phyloP scores from a whole-genome alignment of 2,329 filamentous ascomycete species.

The Neofusicoccum kwambonambiense region DNA sequence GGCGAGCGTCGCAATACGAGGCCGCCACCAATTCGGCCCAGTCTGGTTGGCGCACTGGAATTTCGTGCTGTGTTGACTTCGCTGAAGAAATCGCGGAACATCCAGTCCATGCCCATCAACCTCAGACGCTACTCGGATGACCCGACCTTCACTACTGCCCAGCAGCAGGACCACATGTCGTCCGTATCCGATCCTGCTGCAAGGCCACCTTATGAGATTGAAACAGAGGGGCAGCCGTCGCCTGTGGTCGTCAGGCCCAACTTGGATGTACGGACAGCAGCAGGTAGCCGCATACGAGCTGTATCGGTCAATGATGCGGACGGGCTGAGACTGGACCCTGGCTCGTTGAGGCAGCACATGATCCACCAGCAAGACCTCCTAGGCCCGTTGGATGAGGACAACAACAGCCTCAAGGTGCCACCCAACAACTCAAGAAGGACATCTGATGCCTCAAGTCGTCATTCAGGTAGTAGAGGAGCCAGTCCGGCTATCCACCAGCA shows the following conservation, averaged over 20 bases:
- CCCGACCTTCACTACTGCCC: slow-evolving; percentile 45
- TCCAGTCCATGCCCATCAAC: slow-evolving; percentile 67
- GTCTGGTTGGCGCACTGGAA: slow-evolving; percentile 88
- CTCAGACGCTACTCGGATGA: slow-evolving; percentile 69
- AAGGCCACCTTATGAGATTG: slow-evolving; percentile 36
- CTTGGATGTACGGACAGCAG: slow-evolving; percentile 30
- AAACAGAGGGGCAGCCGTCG: slow-evolving; percentile 23
- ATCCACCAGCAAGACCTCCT: slow-evolving; percentile 29
- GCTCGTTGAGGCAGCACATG: slow-evolving; percentile 21
- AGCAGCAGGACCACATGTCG: slow-evolving; percentile 48
- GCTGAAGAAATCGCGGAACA: slow-evolving; percentile 76
- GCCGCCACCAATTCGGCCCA: slow-evolving; percentile 78
- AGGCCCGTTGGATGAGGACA: slow-evolving; percentile 33
- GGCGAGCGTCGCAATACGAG: slow-evolving; percentile 67
- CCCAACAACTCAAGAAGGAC: slow-evolving; percentile 8
- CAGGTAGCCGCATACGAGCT: slow-evolving; percentile 46
- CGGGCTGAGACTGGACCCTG: slow-evolving; percentile 45
- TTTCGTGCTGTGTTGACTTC: slow-evolving; percentile 90
- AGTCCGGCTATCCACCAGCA: slow-evolving; percentile 28
- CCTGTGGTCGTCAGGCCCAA: slow-evolving; percentile 24
- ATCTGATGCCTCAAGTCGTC: slow-evolving; percentile 25
- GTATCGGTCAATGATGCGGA: slow-evolving; percentile 61
- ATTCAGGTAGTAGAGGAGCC: slow-evolving; percentile 31
- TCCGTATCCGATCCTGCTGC: slow-evolving; percentile 48
- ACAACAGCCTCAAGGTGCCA: slow-evolving; percentile 1